Evolutionary conservation across 345 rosid species (phyloP), one percentile per base, ranked within the genome.

Genomic region (Eucalyptus erythrocorys): DNA sequence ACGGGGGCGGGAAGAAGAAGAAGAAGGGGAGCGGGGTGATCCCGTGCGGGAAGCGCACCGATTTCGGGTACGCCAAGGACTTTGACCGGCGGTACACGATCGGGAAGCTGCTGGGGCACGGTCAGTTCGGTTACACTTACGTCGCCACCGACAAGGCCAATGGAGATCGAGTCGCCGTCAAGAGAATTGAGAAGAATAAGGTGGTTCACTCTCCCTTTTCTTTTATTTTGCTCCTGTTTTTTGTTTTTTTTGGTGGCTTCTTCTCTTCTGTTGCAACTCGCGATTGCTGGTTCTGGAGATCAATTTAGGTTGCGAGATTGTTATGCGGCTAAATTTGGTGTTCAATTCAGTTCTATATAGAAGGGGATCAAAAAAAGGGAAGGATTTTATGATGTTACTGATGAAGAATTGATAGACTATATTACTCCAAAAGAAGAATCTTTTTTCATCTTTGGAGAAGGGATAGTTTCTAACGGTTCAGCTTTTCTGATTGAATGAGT

Each of bases 61-160:
- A 95, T 92, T 97, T 97, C 79, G 99, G 97, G 32, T 97, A 97
- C 89, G 92, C 91, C 45, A 97, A 95, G 92, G 96, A 96, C 94
- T 97, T 97, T 86, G 96, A 94, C 85, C 88, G 89, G 51, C 92
- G 96, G 49, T 96, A 94, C 90, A 90, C 93, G 76, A 94, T 95
- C 85, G 99, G 99, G 32, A 95, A 95, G 86, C 90, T 97, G 90
- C 88, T 97, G 85, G 99, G 99, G 87, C 99, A 97, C 89, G 99
- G 99, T 27, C 99, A 97, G 88, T 97, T 97, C 86, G 98, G 99
- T 68, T 97, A 97, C 80, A 97, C 99, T 24, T 97, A 96, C 89
- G 98, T 96, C 57, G 99, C 98, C 85, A 92, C 92, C 85, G 97
- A 96, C 82, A 96, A 95, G 91, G 88, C 55, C 24, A 93, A 89